Evolutionary conservation across 2,329 filamentous ascomycete species (phyloP).

Genomic region (Trichoderma lentiforme): DNA sequence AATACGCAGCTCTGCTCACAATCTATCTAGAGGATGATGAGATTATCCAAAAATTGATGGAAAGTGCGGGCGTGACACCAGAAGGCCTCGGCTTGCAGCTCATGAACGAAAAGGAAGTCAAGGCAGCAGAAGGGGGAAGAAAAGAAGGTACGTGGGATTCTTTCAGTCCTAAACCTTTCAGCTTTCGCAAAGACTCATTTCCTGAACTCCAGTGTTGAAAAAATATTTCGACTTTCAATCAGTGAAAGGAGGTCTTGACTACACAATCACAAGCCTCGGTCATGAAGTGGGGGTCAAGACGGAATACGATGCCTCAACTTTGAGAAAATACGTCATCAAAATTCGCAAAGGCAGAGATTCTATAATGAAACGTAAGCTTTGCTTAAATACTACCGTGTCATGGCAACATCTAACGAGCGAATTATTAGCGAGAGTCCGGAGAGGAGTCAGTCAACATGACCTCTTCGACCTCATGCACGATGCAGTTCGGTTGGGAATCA

Average conservation of each 20-base stretch:
- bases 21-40: not conserved
- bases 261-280: conserved; percentile 10
- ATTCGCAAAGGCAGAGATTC: not conserved
- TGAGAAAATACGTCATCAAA: conserved; percentile 1
- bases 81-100: not conserved
- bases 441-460: conserved; percentile 8
- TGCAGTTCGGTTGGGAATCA: conserved; percentile 6
- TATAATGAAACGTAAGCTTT: conserved; percentile 9
- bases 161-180: not conserved
- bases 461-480: conserved; percentile 14
- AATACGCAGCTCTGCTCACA: not conserved
- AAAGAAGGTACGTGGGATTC: not conserved
- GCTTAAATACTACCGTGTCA: not conserved
- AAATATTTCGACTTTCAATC: conserved; percentile 7
- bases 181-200: not conserved
- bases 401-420: not conserved
- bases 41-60: not conserved
- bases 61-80: not conserved
- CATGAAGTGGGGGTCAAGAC: conserved; percentile 12
- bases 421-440: not conserved
- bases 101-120: not conserved
- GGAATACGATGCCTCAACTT: not conserved
- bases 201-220: not conserved
- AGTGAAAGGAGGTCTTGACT: conserved; percentile 6
- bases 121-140: not conserved